phyloP scores from a whole-genome alignment of 1,284 basidiomycete species.

The Apiotrichum sp. region DNA sequence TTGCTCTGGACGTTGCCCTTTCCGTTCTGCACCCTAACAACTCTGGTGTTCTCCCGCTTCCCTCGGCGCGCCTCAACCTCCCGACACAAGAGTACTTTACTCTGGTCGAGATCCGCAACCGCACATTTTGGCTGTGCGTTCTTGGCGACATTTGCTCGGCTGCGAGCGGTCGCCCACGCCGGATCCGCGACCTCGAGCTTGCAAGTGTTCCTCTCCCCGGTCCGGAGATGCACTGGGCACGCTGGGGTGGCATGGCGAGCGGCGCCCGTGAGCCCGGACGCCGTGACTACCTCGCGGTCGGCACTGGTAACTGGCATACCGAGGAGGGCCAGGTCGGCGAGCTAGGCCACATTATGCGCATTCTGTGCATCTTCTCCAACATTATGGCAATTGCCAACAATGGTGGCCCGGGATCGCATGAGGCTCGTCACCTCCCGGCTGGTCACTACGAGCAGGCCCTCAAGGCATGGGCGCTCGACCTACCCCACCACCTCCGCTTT shows the following conservation, averaged over 20 bases:
- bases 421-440: slow-evolving; percentile 14
- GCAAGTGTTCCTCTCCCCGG: slow-evolving; percentile 39
- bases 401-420: slow-evolving; percentile 14
- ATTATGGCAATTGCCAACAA: slow-evolving; percentile 35
- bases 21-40: slow-evolving; percentile 29
- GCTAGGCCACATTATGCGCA: slow-evolving; percentile 45
- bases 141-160: slow-evolving; percentile 42
- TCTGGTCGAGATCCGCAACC: slow-evolving; percentile 34
- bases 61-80: slow-evolving; percentile 23
- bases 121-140: slow-evolving; percentile 46
- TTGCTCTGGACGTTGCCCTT: slow-evolving; percentile 43
- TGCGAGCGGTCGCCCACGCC: slow-evolving; percentile 33
- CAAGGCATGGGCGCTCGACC: slow-evolving; percentile 45
- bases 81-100: slow-evolving; percentile 31
- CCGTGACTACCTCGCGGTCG: slow-evolving; percentile 29
- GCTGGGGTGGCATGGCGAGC: slow-evolving; percentile 34
- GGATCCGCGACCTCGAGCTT: slow-evolving; percentile 36
- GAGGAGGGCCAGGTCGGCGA: slow-evolving; percentile 44
- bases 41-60: slow-evolving; percentile 18
- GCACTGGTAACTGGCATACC: slow-evolving; percentile 33
- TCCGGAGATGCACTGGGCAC: slow-evolving; percentile 35
- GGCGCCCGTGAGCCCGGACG: slow-evolving; percentile 27
- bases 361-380: slow-evolving; percentile 35
- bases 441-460: slow-evolving; percentile 33
- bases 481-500: slow-evolving; percentile 46